Percentiles rank a stretch among this genome's conserved stretches.
These are phyloP conservation scores for Apophysomyces variabilis DNA, from an alignment of 371 early-diverging fungal species.

Conservation along the genomic window DNA sequence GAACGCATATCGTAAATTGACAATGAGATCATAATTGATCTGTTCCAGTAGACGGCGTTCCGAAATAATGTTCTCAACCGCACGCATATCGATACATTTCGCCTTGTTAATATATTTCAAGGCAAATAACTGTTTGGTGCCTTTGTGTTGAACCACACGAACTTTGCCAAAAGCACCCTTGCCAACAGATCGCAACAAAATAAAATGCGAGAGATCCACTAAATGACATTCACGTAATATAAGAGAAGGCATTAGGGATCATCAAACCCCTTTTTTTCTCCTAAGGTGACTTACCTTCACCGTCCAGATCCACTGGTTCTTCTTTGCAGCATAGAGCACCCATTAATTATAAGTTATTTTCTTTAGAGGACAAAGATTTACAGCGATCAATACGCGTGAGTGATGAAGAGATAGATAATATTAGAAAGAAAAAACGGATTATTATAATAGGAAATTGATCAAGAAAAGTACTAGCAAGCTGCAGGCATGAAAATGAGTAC, in stretches of 20 bases:
- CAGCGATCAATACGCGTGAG: too few species aligned
- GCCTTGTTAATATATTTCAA: slow-evolving; percentile 64
- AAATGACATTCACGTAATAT: not conserved
- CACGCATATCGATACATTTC: slow-evolving; percentile 56
- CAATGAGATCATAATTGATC: slow-evolving; percentile 55
- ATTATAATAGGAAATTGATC: not conserved
- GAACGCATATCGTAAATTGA: slow-evolving; percentile 78
- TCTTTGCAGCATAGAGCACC: slow-evolving; percentile 42
- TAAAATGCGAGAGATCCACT: slow-evolving; percentile 28
- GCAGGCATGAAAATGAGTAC: not conserved
- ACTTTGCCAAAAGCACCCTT: slow-evolving; percentile 84
- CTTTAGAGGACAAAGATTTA: not conserved
- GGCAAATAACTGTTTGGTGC: slow-evolving; percentile 56
- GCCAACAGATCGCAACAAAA: slow-evolving; percentile 62
- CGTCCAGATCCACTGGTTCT: slow-evolving; percentile 34
- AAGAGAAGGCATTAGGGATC: too few species aligned
- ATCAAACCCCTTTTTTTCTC: not conserved
- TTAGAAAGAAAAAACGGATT: not conserved
- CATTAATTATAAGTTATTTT: slow-evolving; percentile 22
- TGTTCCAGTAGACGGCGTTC: slow-evolving; percentile 58
- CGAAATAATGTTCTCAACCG: slow-evolving; percentile 58
- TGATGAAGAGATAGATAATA: too few species aligned
- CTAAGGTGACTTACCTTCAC: slow-evolving; percentile 26
- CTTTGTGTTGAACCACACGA: slow-evolving; percentile 84
- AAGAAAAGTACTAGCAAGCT: not conserved